Evolutionary conservation across 495 filamentous ascomycete species (phyloP), one percentile per base, ranked within the genome.

Genomic region (Xylaria grammica): DNA sequence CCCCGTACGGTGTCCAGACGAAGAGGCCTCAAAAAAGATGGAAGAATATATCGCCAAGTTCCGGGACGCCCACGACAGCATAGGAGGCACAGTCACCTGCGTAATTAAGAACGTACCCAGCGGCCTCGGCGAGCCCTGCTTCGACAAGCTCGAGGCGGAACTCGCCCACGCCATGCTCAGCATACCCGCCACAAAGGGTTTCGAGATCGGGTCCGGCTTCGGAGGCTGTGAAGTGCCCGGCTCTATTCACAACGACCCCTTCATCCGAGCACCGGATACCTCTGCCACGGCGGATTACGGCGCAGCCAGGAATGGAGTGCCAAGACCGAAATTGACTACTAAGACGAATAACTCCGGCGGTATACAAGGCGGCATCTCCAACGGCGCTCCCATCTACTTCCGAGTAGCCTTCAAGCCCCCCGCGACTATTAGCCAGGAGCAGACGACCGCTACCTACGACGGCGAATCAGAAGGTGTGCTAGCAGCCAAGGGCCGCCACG

Each of bases 321-420:
- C 79, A 6, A 71, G 75, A 20, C 77, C 81, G 26, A 82, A 75
- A 64, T 84, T 99, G 40, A 93, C 88, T 20, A 98, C 96, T 42
- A 90, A 89, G 78, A 97, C 96, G 36, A 99, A 99, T 82, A 95
- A 96, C 83, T 95, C 91, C 2, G 96, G 95, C 24, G 95, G 95
- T 68, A 91, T 99, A 68, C 95, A 99, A 79, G 95, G 95, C 44
- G 95, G 95, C 63, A 99, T 99, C 75, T 90, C 90, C 55, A 99
- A 99, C 77, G 95, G 96, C 54, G 91, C 92, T 22, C 89, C 87
- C 30, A 92, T 99, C 78, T 98, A 94, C 84, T 98, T 99, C 86
- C 89, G 90, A 49, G 87, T 97, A 27, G 95, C 85, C 15, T 99
- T 99, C 87, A 99, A 99, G 81, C 91, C 94, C 1, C 87, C 95